phyloP scores from a whole-genome alignment of 2,329 filamentous ascomycete species.

The Aureobasidium sp. region DNA sequence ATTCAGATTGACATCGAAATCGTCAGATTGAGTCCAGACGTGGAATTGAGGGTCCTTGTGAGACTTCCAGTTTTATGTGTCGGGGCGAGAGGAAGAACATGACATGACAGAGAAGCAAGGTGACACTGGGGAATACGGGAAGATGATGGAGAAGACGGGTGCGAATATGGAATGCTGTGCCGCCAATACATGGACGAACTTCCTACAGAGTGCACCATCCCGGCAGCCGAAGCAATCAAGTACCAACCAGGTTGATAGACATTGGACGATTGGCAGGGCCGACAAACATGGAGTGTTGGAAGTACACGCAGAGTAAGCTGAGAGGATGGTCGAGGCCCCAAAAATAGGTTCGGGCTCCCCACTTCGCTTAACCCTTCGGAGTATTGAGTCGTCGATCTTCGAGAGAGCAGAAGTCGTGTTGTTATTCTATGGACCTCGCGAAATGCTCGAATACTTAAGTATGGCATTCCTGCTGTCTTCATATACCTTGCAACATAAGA shows the following conservation, averaged over 20 bases:
- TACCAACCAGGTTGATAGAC: constrained; percentile 6
- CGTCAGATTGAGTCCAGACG: background rate
- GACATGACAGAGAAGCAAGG: background rate
- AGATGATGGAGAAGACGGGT: constrained; percentile 2
- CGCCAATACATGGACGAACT: constrained; percentile 7
- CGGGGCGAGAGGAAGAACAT: background rate
- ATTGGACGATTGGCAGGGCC: background rate
- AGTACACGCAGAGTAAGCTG: constrained; percentile 5
- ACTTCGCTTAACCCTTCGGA: background rate
- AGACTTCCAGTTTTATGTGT: background rate
- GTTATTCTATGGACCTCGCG: background rate
- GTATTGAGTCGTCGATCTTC: background rate
- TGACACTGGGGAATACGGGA: background rate
- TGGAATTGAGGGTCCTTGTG: background rate
- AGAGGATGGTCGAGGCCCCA: background rate
- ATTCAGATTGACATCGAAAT: background rate
- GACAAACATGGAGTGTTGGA: background rate
- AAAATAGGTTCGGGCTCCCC: constrained; percentile 6
- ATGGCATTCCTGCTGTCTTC: too few relatives aligned
- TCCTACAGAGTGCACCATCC: constrained; percentile 1
- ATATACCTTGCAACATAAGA: background rate
- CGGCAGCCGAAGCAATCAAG: constrained; percentile 7
- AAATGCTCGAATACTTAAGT: background rate
- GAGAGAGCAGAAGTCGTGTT: background rate
- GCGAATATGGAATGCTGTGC: background rate